These are phyloP conservation scores for Rhizophora mangle DNA, from an alignment of 345 rosid species.

Conservation along the genomic window DNA sequence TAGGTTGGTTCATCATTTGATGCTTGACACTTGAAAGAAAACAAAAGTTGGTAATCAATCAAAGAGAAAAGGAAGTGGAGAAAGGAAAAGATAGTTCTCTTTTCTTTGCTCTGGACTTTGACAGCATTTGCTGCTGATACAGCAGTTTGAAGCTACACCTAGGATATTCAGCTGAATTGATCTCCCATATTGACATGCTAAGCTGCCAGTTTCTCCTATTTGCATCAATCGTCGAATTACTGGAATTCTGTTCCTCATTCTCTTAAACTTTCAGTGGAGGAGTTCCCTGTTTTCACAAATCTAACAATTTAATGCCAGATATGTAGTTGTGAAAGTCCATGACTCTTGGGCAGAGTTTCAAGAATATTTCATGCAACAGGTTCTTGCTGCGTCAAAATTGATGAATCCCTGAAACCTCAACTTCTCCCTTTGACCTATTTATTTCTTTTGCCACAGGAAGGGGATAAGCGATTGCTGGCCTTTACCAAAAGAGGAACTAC, in stretches of 20 bases:
- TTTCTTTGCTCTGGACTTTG: no score
- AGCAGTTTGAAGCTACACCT: no score
- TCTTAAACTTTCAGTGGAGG: constrained; percentile 3
- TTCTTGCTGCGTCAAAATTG: constrained; percentile 20
- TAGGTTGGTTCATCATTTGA: background rate
- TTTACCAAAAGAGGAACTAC: constrained; percentile 80
- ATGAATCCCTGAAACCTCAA: background rate
- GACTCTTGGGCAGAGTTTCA: constrained; percentile 74
- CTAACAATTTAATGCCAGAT: constrained; percentile 33
- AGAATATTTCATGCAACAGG: constrained; percentile 77
- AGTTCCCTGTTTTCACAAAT: constrained; percentile 27
- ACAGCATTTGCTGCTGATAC: no score
- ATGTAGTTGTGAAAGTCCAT: constrained; percentile 78
- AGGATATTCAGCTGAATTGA: no score
- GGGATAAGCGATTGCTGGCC: constrained; percentile 79
- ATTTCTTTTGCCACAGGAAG: constrained; percentile 49
- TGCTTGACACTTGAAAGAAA: background rate
- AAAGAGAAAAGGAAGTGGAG: no score
- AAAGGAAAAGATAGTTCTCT: no score
- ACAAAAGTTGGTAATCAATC: background rate
- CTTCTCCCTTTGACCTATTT: constrained; percentile 2
- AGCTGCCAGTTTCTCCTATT: background rate
- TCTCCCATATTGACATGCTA: no score
- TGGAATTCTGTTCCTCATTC: background rate
- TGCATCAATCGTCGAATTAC: constrained; percentile 1